A percentile compares a stretch with the other conserved stretches of the same genome.
These are phyloP conservation scores for Globisporangium megalacanthum DNA, from an alignment of 352 stramenopile species.

Conservation along the genomic window DNA sequence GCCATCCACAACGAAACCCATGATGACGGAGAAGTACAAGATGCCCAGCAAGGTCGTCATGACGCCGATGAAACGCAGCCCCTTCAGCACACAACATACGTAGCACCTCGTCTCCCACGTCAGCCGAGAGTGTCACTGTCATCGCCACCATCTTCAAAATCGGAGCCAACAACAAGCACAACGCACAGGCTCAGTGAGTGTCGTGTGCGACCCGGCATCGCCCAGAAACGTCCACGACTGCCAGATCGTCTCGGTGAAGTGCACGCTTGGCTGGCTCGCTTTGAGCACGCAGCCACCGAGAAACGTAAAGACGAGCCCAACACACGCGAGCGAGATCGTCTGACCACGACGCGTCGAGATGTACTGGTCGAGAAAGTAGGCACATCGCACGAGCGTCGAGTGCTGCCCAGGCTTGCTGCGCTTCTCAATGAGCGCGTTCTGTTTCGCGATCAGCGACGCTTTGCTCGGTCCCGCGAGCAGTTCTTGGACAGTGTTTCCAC, in stretches of 20 bases:
- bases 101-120: not conserved
- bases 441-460: conserved; percentile 5
- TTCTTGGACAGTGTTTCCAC: not conserved
- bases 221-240: conserved; percentile 60
- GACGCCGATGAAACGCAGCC: conserved; percentile 48
- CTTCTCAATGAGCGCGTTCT: conserved; percentile 16
- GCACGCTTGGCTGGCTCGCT: conserved; percentile 16
- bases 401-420: conserved; percentile 20
- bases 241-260: conserved; percentile 48
- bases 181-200: conserved; percentile 25
- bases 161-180: not conserved
- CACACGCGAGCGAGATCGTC: conserved; percentile 32
- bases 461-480: conserved; percentile 6
- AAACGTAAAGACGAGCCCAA: conserved; percentile 40
- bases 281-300: conserved; percentile 40
- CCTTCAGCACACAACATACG: conserved; percentile 16
- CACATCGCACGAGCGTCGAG: conserved; percentile 26
- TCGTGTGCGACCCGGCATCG: conserved; percentile 42
- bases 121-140: too few species aligned
- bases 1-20: conserved; percentile 85
- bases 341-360: conserved; percentile 59
- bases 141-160: not conserved
- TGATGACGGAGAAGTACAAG: conserved; percentile 87
- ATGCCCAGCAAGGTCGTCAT: conserved; percentile 63
- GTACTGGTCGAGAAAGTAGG: conserved; percentile 57